Base-by-base conservation (phyloP, 257 asterid genomes). In the Solanum rostratum region DNA sequence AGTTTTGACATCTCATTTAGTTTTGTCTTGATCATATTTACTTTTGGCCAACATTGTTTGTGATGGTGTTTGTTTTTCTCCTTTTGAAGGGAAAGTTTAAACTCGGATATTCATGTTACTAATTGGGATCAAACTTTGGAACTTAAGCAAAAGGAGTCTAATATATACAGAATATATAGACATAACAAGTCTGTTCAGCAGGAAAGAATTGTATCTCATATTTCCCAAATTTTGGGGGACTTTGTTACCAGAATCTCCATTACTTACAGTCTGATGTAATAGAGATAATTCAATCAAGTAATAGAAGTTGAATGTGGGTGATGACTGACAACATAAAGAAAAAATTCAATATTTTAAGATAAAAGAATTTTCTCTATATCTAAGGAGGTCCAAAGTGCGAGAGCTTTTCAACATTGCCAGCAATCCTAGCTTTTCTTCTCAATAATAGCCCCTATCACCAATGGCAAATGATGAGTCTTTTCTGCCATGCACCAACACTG, bases 351-450 rank as follows among this genome's bases (percentile, higher is more conserved):
- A 46, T 45, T 73, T 74, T 82, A 81, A 79, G 79, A 84, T 78
- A 91, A 90, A 89, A 89, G 82, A 86, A 90, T 37, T 39, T 74
- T 83, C 87, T 89, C 86, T 82, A 85, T 27, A 82, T 85, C 90
- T 85, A 89, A 79, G 53, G 89, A 87, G 86, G 91, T 10, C 66
- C 33, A 59, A 59, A 59, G 78, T 68, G 19, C 50, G 50, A 33
- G 78, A 88, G 88, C 88, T 84, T 50, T 63, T 70, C 82, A 74
- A 82, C 43, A 39, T 88, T 87, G 84, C 85, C 86, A 85, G 76
- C 85, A 89, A 82, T 55, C 69, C 41, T 52, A 46, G 85, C 29
- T 83, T 88, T 90, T 86, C 87, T 86, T 87, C 87, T 84, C 81
- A 57, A 59, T 49, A 81, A 43, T 84, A 81, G 57, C 73, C 43